Base-by-base conservation (phyloP, 495 filamentous ascomycete species). In the Rostrohypoxylon terebratum region DNA sequence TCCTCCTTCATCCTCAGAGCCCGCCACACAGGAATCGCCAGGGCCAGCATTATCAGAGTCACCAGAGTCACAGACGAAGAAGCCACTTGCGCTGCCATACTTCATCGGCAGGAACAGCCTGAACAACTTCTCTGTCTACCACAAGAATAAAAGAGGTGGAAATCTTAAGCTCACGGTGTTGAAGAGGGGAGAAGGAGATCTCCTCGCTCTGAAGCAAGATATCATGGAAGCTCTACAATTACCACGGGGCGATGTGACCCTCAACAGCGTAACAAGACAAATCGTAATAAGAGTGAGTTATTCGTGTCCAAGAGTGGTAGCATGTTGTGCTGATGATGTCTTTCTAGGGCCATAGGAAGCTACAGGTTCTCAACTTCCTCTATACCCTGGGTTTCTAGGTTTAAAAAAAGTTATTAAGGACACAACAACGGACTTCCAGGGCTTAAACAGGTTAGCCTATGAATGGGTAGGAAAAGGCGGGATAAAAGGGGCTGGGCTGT, bases 91-190 rank as follows among this genome's bases (percentile, higher is more conserved):
- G 80, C 44, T 84, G 86, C 87, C 90, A 20, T 99, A 94, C 86
- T 88, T 89, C 68, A 85, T 99, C 60, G 81, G 83, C 58, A 91
- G 92, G 53, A 95, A 93, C 5, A 78, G 75, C 8, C 90, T 88
- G 20, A 88, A 91, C 59, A 88, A 94, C 70, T 81, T 94, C 1
- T 89, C 93, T 11, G 87, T 98, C n/a, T 99, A 99, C 79, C 81
- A 89, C 3, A 80, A 88, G 59, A 79, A 80, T 61, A 95, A 94
- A 81, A 84, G 88, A 18, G 93, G 93, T 23, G 93, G 94, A 1
- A 96, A 92, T 63, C 82, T 90, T 70, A 88, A 90, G 75, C 78
- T 91, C 72, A 97, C 96, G 4, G 78, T 86, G 71, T 83, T 99
- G 58, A 89, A 92, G 74, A 93, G 92, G 80, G 87, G 93, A 42